A percentile compares a stretch with the other conserved stretches of the same genome.
Evolutionary conservation across 495 filamentous ascomycete genomes (phyloP).

Genomic region (Friedmanniomyces endolithicus): DNA sequence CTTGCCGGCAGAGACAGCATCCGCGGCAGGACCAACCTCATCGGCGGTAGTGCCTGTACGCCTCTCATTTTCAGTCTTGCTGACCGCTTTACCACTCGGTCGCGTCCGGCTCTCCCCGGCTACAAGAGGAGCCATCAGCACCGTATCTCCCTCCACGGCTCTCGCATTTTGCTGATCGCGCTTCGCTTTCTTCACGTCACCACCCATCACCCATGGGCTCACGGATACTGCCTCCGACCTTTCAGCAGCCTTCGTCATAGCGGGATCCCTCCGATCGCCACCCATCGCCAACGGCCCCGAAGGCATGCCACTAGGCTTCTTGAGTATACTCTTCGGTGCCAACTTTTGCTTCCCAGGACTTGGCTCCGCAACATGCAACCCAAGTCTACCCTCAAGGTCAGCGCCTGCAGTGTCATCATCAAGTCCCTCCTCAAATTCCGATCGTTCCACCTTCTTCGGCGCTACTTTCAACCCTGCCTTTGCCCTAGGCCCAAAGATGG

Average conservation of each 20-base stretch:
- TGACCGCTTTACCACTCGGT: too few species aligned
- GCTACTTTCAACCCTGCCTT: not conserved
- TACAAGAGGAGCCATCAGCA: not conserved
- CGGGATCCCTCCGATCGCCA: constrained; percentile 2
- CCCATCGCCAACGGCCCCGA: constrained; percentile 1
- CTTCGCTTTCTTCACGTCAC: not conserved
- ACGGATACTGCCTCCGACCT: not conserved
- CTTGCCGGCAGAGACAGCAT: constrained; percentile 5
- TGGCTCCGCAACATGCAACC: not conserved
- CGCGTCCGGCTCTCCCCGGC: constrained; percentile 5
- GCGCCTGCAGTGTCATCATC: constrained; percentile 37
- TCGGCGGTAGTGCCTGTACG: not conserved
- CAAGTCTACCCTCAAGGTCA: constrained; percentile 15
- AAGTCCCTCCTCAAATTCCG: constrained; percentile 49
- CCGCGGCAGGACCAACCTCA: not conserved
- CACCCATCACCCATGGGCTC: not conserved
- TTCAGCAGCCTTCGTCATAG: too few species aligned
- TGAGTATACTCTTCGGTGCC: not conserved
- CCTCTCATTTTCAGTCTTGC: not conserved
- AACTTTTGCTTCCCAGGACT: not conserved
- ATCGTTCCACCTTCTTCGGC: constrained; percentile 36
- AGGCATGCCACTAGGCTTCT: not conserved
- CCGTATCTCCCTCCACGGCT: constrained; percentile 17
- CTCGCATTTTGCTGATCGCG: not conserved
- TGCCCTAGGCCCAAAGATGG: constrained; percentile 27